Evolutionary conservation across 1,284 basidiomycete species (phyloP), one percentile per base, ranked within the genome.

Genomic region (Papiliotrema terrestris): DNA sequence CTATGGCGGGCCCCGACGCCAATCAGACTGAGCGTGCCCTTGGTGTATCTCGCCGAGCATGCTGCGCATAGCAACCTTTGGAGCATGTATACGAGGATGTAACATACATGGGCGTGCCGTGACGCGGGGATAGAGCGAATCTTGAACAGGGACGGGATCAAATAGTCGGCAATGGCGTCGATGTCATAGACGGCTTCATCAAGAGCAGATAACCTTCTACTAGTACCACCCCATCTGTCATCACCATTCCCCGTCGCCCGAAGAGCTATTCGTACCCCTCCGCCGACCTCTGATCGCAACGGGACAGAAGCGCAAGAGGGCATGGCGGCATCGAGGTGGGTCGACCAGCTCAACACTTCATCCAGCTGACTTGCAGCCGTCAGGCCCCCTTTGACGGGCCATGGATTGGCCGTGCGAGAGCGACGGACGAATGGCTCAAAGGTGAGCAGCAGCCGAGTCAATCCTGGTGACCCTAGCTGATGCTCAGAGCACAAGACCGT

Each of bases 401-500:
- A 53, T 70, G 69, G 67, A 61, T 55, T 1, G 23, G 51, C 17
- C 51, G 66, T 23, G 69, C 69, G 13, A 32, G 43, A 25, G 47
- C 39, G 2, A 45, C 57, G 8, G 71, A 73, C 55, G 59, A 65
- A 29, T 71, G 68, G 69, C 47, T 71, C 54, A 53, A 54, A 15
- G 60, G 71, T 73, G 56, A 58, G 71, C 66, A 26, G n/a, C 25
- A n/a, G n/a, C n/a, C 35, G 37, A 47, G 47, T 38, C 35, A 8
- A 5, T 39, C 47, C 20, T 17, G 35, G 37, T 8, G 41, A 5
- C 13, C 13, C 15, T n/a, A 19, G 46, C 59, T 44, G 49, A 55
- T 19, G 15, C 9, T 13, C 52, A 72, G 71, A 65, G 37, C 65
- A 72, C 58, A 71, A 74, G 57, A 66, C 67, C 35, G 72, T 71